A percentile compares a stretch with the other conserved stretches of the same genome.
phyloP scores from a whole-genome alignment of 163 green algal species.

The Chlorella variabilis region DNA sequence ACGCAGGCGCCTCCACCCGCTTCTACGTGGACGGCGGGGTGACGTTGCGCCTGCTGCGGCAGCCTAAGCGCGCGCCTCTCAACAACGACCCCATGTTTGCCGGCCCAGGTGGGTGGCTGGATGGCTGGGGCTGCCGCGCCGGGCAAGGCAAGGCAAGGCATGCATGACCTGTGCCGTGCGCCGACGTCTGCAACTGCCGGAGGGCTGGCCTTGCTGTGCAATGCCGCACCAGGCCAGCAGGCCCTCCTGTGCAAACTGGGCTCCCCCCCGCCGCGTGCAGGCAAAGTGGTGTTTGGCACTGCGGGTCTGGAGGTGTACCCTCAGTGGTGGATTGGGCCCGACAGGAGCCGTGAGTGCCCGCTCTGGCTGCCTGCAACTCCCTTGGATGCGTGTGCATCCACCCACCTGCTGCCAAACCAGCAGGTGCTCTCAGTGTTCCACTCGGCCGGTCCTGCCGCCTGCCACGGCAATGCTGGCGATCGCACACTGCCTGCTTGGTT shows the following conservation, averaged over 20 bases:
- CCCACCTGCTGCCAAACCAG: not conserved
- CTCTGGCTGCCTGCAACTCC: not conserved
- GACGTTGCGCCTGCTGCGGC: not conserved
- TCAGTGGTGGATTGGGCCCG: slow-evolving; percentile 18
- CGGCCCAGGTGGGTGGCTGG: not conserved
- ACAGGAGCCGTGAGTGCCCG: not conserved
- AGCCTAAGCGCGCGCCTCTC: not conserved
- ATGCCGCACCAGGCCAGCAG: not conserved
- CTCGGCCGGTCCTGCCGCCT: not conserved
- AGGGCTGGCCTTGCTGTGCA: no score
- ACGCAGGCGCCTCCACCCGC: not conserved
- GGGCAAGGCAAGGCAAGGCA: not conserved
- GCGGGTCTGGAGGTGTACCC: slow-evolving; percentile 6
- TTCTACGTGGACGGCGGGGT: not conserved
- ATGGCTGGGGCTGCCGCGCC: not conserved
- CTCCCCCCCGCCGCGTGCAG: not conserved
- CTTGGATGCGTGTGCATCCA: no score
- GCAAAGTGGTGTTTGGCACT: slow-evolving; percentile 14
- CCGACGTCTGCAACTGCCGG: no score
- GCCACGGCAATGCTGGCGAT: no score
- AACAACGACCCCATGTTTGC: slow-evolving; percentile 5
- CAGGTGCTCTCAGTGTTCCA: no score
- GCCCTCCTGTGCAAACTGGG: not conserved
- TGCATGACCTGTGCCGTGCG: no score
- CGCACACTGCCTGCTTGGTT: not conserved